Base-by-base conservation (phyloP, 139 green algal genomes). In the Astrephomene gubernaculifera region DNA sequence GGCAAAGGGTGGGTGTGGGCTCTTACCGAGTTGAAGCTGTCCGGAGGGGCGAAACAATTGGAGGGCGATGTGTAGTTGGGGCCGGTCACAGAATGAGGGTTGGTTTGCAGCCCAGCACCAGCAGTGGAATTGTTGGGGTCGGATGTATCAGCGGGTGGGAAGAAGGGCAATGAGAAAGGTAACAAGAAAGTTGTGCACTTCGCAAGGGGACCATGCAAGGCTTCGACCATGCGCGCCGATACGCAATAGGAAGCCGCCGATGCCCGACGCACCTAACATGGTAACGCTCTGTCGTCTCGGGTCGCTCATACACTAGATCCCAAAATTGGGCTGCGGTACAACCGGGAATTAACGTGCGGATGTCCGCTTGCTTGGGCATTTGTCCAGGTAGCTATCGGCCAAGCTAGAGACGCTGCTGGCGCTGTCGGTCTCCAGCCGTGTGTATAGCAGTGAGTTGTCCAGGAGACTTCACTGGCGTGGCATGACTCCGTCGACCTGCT, bases 361-460 rank as follows among this genome's bases (percentile, higher is more conserved):
- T 83, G 31, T 83, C 76, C 2, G 76, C 60, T 45, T 54, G 41
- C 41, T 83, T 83, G n/a, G 60, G 60, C 76, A 83, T 83, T 61
- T 57, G 49, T 12, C 17, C 14, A 57, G 14, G 49, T 17, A 12
- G 49, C 49, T 57, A 17, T 12, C 17, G 17, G 49, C n/a, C n/a
- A n/a, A n/a, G n/a, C n/a, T n/a, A n/a, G n/a, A n/a, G n/a, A n/a
- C n/a, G n/a, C n/a, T n/a, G n/a, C n/a, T n/a, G n/a, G n/a, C n/a
- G n/a, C n/a, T n/a, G n/a, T n/a, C n/a, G n/a, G n/a, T n/a, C n/a
- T n/a, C n/a, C n/a, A n/a, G n/a, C n/a, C n/a, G n/a, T n/a, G n/a
- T n/a, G n/a, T n/a, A n/a, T n/a, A n/a, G n/a, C n/a, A n/a, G n/a
- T n/a, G n/a, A n/a, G n/a, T n/a, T n/a, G n/a, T n/a, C n/a, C n/a